Evolutionary conservation across 1,284 basidiomycete genomes (phyloP).

Genomic region (Rhodotorula sp.): DNA sequence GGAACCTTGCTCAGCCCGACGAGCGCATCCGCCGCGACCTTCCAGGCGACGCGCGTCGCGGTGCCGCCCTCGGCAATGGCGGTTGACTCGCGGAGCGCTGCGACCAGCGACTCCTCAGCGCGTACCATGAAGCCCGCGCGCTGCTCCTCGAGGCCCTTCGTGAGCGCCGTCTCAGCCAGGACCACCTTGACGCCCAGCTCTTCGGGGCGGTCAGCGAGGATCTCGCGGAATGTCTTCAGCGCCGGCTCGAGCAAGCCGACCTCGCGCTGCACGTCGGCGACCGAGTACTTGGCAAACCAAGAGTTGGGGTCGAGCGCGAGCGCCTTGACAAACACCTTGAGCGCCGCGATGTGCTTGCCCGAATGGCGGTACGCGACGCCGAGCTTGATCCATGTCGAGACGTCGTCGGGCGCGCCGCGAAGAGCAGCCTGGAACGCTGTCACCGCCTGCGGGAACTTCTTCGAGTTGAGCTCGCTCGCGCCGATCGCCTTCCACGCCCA

Average conservation of each 20-base stretch:
- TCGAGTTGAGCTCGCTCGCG: conserved; percentile 79
- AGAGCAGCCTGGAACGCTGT: conserved; percentile 85
- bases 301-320: conserved; percentile 67
- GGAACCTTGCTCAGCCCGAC: conserved; percentile 52
- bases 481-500: conserved; percentile 99
- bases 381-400: conserved; percentile 80
- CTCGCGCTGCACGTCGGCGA: conserved; percentile 81
- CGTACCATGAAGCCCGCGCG: conserved; percentile 70
- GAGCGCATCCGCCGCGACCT: conserved; percentile 76
- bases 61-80: conserved; percentile 31
- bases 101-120: conserved; percentile 70
- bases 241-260: conserved; percentile 76
- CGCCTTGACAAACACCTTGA: conserved; percentile 81
- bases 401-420: conserved; percentile 75
- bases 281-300: conserved; percentile 83
- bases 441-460: conserved; percentile 75
- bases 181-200: conserved; percentile 70
- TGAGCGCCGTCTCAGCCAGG: conserved; percentile 72
- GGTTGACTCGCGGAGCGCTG: conserved; percentile 49
- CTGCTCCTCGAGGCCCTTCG: conserved; percentile 68
- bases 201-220: conserved; percentile 62
- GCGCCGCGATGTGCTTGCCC: conserved; percentile 82
- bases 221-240: conserved; percentile 65
- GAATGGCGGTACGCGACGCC: conserved; percentile 89
- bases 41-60: conserved; percentile 72